phyloP scores from a whole-genome alignment of 1,284 basidiomycete genomes.

The Agaricales sp. region DNA sequence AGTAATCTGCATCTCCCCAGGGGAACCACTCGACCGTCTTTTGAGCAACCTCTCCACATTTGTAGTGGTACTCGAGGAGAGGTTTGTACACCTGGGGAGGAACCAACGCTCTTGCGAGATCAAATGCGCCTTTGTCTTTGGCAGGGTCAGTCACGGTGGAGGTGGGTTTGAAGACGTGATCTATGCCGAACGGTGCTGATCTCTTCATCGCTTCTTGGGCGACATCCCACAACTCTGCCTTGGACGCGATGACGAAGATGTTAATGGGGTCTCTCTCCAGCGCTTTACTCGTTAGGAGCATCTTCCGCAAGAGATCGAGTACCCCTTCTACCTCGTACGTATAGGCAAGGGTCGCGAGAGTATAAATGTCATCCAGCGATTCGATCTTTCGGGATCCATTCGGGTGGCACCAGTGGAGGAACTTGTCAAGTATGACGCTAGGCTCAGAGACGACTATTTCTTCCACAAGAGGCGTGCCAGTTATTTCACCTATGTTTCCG shows the following conservation, averaged over 20 bases:
- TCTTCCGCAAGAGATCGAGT: neutral
- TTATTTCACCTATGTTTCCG: neutral
- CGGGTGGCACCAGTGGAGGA: neutral
- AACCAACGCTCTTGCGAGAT: neutral
- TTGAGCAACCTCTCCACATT: neutral
- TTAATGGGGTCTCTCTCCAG: neutral
- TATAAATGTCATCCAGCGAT: neutral
- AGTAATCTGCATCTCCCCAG: constrained; percentile 1
- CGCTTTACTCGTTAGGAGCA: neutral
- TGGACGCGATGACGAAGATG: neutral
- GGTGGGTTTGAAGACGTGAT: neutral
- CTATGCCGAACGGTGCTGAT: neutral
- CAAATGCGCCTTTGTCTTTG: neutral
- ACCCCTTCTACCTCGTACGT: neutral
- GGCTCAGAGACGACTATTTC: neutral
- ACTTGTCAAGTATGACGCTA: neutral
- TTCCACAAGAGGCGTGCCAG: neutral
- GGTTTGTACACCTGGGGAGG: neutral
- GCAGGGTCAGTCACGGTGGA: neutral
- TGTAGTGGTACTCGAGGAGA: neutral
- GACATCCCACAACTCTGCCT: neutral
- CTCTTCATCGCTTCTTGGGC: neutral
- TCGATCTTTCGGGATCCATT: neutral
- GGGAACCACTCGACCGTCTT: neutral
- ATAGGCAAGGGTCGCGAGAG: neutral